These are phyloP conservation scores for Nepenthes gracilis DNA, from an alignment of 148 eudicot genomes.

Conservation along the genomic window DNA sequence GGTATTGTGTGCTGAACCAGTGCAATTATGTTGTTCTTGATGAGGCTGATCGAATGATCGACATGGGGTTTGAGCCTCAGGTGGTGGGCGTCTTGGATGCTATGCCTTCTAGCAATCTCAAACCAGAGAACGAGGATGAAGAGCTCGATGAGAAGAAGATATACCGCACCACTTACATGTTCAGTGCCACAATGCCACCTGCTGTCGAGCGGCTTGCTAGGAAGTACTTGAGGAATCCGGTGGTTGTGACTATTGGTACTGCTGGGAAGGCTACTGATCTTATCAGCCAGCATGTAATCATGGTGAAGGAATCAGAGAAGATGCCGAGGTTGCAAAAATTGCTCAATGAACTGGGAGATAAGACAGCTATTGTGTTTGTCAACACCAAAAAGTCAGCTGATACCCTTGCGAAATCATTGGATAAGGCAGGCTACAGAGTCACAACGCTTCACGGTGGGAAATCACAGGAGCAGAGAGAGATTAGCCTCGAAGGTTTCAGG, in stretches of 20 bases:
- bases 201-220: slow-evolving; percentile 79
- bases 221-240: slow-evolving; percentile 37
- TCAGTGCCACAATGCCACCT: slow-evolving; percentile 81
- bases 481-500: slow-evolving; percentile 9
- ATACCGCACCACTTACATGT: slow-evolving; percentile 77
- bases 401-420: slow-evolving; percentile 30
- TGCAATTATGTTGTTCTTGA: slow-evolving; percentile 22
- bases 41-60: slow-evolving; percentile 85
- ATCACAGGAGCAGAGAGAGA: slow-evolving; percentile 58
- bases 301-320: slow-evolving; percentile 78
- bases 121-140: slow-evolving; percentile 80
- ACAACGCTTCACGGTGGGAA: slow-evolving; percentile 69
- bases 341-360: slow-evolving; percentile 60
- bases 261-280: slow-evolving; percentile 77
- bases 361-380: slow-evolving; percentile 52
- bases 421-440: slow-evolving; percentile 41
- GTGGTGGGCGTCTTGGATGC: slow-evolving; percentile 72
- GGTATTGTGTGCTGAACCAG: slow-evolving; percentile 60
- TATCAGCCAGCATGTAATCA: slow-evolving; percentile 61
- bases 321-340: slow-evolving; percentile 38
- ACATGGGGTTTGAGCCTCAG: slow-evolving; percentile 86
- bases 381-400: slow-evolving; percentile 47
- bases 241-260: slow-evolving; percentile 47
- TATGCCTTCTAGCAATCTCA: slow-evolving; percentile 78
- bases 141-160: slow-evolving; percentile 71